Base-by-base conservation (phyloP, 2,329 filamentous ascomycete genomes). In the Pseudogymnoascus verrucosus region DNA sequence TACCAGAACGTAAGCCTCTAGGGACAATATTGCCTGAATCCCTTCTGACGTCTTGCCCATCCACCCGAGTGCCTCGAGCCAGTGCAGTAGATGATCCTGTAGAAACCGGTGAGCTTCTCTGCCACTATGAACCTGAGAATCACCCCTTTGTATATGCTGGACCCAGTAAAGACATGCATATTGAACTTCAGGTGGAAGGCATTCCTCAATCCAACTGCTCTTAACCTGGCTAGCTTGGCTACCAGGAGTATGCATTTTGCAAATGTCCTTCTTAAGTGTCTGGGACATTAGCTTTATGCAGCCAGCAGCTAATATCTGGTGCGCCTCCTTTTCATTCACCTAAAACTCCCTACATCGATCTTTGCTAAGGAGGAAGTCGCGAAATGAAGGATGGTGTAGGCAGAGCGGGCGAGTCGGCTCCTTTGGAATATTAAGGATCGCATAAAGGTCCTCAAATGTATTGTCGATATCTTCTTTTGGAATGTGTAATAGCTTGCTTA, bases 161-260 rank as follows among this genome's bases (percentile, higher is more conserved):
- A 26, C 26, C 26, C 73, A 77, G 67, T 76, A 75, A 5, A 69
- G 67, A 64, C 71, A 75, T 54, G 71, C 71, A 69, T 77, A 77
- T 63, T 71, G 68, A 61, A 77, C 64, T 70, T 72, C 64, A 66
- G 67, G 39, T 68, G 73, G 64, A 71, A 78, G 59, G 65, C 68
- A 28, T 64, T 73, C 19, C 36, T 70, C 40, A 23, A 74, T 62
- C 16, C 61, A 26, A 54, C 57, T 63, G 28, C 51, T 64, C 40
- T 65, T 61, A 59, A 71, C 63, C 23, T 69, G 44, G 19, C 26
- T 64, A 62, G 67, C 65, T 23, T 57, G 44, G 12, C 16, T 64
- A 21, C 67, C 65, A 26, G 64, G 65, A 1, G 34, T n/a, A 12
- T 64, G 14, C 19, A 71, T 51, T 28, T 64, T 28, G 67, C 70